These are phyloP conservation scores for Protomyces arabidopsidicola DNA, from an alignment of 1,139 yeast species.

Conservation along the genomic window DNA sequence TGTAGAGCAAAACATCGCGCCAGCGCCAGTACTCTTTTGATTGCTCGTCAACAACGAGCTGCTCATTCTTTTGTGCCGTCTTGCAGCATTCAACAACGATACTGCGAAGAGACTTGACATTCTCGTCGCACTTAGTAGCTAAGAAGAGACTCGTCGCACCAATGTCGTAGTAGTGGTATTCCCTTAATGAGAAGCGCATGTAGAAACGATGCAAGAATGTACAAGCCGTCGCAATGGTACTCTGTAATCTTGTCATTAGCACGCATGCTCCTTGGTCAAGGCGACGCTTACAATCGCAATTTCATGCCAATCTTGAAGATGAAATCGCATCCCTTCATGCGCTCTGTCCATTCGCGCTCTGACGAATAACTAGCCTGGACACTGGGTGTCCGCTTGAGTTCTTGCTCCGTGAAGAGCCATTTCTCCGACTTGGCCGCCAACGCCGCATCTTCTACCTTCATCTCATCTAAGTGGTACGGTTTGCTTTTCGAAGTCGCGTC, in stretches of 20 bases:
- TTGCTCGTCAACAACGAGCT: conserved; percentile 46
- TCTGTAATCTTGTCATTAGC: conserved; percentile 40
- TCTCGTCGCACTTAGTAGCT: conserved; percentile 53
- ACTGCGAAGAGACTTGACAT: conserved; percentile 47
- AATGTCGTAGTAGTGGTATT: conserved; percentile 45
- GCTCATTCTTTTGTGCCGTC: conserved; percentile 46
- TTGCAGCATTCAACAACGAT: conserved; percentile 48
- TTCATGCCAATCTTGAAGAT: conserved; percentile 46
- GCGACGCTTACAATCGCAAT: conserved; percentile 39
- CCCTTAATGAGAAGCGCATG: conserved; percentile 44
- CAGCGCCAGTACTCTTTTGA: conserved; percentile 50
- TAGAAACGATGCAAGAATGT: conserved; percentile 51
- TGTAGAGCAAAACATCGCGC: conserved; percentile 46
- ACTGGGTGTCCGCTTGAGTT: conserved; percentile 34
- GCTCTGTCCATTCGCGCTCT: conserved; percentile 43
- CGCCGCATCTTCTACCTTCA: conserved; percentile 1
- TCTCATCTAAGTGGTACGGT: background rate
- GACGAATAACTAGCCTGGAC: conserved; percentile 41
- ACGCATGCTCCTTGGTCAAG: too few relatives aligned
- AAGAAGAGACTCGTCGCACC: conserved; percentile 51
- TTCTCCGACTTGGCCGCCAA: background rate
- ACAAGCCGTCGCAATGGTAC: conserved; percentile 50
- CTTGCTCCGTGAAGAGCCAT: conserved; percentile 33
- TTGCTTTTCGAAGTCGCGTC: background rate
- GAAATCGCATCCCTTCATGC: conserved; percentile 49